These are phyloP conservation scores for Acer negundo DNA, from an alignment of 345 rosid species.

Conservation along the genomic window DNA sequence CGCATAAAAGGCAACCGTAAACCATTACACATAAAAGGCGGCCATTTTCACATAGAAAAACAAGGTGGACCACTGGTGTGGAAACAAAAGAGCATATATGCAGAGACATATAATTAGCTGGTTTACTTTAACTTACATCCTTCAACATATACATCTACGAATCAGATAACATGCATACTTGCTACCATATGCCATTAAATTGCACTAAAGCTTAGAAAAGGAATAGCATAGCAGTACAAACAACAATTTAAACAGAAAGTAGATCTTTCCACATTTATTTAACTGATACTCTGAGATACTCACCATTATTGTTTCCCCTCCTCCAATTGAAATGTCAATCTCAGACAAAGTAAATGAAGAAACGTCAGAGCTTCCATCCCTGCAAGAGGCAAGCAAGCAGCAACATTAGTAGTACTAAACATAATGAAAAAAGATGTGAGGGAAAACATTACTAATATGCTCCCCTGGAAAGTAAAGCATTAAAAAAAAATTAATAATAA, in stretches of 20 bases:
- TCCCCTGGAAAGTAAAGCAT: conserved; percentile 20
- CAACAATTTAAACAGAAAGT: conserved; percentile 6
- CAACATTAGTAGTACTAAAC: conserved; percentile 20
- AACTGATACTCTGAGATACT: conserved; percentile 34
- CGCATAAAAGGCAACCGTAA: no score
- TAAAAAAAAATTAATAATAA: background rate
- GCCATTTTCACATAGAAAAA: background rate
- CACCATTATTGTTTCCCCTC: conserved; percentile 68
- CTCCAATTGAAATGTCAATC: conserved; percentile 60
- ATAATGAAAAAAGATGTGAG: conserved; percentile 3
- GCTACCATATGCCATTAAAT: background rate
- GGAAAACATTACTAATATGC: background rate
- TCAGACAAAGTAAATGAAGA: conserved; percentile 70
- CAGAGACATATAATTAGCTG: background rate
- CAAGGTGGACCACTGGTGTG: background rate
- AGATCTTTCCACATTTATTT: background rate
- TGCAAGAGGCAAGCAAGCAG: conserved; percentile 36
- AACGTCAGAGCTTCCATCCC: conserved; percentile 48
- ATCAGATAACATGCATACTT: background rate
- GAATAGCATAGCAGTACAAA: background rate
- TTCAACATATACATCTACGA: background rate
- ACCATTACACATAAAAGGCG: background rate
- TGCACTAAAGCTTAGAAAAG: conserved; percentile 2
- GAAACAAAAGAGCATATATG: background rate
- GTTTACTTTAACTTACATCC: background rate